phyloP scores from a whole-genome alignment of 2,329 filamentous ascomycete species.

The Trichoderma gracile region DNA sequence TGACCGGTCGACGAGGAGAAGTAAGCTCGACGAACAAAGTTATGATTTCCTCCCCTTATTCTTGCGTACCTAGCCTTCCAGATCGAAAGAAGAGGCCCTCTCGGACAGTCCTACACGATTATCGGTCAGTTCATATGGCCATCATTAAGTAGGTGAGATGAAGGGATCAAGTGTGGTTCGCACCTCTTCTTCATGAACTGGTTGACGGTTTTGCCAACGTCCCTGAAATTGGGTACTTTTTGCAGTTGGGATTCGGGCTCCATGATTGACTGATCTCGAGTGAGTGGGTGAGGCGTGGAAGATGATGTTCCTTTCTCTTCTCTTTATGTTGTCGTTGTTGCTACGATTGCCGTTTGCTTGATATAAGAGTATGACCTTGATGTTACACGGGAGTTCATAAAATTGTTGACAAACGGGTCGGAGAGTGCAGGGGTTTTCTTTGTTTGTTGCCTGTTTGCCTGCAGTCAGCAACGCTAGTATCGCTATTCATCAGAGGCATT shows the following conservation, averaged over 20 bases:
- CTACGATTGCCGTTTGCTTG: no score
- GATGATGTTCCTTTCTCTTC: no score
- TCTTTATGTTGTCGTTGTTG: no score
- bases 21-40: not conserved
- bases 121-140: conserved; percentile 17
- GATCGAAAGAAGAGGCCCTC: conserved; percentile 69
- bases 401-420: no score
- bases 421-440: no score
- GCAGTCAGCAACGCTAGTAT: not conserved
- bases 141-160: not conserved
- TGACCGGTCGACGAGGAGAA: not conserved
- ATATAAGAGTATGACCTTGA: no score
- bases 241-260: conserved; percentile 29
- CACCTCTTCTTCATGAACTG: conserved; percentile 56
- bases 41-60: not conserved
- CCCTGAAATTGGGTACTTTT: conserved; percentile 69
- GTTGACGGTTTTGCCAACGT: conserved; percentile 71
- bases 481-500: no score
- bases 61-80: conserved; percentile 56
- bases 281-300: not conserved
- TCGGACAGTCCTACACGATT: conserved; percentile 47
- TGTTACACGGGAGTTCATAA: no score
- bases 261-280: not conserved
- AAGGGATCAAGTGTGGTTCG: not conserved
- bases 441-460: not conserved